Evolutionary conservation across 176 grass and related monocot genomes (phyloP).

Genomic region (Oryza coarctata): DNA sequence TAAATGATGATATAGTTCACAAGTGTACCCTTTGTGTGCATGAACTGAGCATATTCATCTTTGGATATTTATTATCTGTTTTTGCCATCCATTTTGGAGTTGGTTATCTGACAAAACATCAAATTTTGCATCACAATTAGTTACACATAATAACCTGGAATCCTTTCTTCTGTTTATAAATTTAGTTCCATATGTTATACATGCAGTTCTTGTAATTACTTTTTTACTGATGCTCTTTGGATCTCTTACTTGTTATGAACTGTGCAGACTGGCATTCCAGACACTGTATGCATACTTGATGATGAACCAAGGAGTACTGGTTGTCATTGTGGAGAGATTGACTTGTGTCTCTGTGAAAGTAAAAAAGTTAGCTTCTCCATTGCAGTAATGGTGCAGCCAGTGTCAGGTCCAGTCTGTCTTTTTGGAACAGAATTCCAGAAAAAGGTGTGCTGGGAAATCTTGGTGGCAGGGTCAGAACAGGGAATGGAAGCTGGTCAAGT

Average conservation of each 20-base stretch:
- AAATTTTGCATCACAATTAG: conserved; percentile 13
- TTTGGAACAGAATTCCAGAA: conserved; percentile 94
- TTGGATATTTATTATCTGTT: conserved; percentile 13
- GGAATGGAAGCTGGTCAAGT: conserved; percentile 98
- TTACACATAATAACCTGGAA: neutral
- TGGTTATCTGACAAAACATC: conserved; percentile 29
- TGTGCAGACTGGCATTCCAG: conserved; percentile 73
- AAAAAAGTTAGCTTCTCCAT: conserved; percentile 77
- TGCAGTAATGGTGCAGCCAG: conserved; percentile 90
- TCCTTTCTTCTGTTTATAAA: neutral
- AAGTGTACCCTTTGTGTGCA: conserved; percentile 17
- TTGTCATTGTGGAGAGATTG: conserved; percentile 83
- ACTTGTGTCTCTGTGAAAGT: conserved; percentile 66
- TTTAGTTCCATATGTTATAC: conserved; percentile 20
- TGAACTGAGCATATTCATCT: neutral
- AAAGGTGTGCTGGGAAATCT: conserved; percentile 96
- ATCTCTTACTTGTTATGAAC: conserved; percentile 31
- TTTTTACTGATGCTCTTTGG: conserved; percentile 21
- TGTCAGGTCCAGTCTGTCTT: conserved; percentile 85
- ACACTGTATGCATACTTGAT: conserved; percentile 85
- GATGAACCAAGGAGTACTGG: conserved; percentile 85
- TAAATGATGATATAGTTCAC: neutral
- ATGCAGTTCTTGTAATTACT: neutral
- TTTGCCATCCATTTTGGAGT: neutral
- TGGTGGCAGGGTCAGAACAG: conserved; percentile 94